Evolutionary conservation across 2,329 filamentous ascomycete genomes (phyloP).

Genomic region (Juglanconis juglandina): DNA sequence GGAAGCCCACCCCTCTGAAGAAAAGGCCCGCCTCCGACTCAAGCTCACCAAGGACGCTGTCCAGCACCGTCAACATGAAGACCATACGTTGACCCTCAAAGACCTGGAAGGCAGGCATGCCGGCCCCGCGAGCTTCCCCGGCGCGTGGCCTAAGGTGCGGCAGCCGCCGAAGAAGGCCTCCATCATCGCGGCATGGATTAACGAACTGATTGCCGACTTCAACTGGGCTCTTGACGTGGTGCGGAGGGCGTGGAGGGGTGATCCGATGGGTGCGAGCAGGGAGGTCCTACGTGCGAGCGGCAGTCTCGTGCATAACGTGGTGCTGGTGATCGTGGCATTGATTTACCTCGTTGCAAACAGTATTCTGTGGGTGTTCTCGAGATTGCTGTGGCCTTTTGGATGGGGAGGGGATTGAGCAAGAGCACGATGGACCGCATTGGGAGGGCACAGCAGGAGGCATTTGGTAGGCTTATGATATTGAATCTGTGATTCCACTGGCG

Average conservation of each 20-base stretch:
- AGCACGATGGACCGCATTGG: neutral
- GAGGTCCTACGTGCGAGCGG: conserved; percentile 10
- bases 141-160: conserved; percentile 24
- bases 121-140: conserved; percentile 27
- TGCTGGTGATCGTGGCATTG: conserved; percentile 7
- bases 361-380: conserved; percentile 7
- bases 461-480: neutral
- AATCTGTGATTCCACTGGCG: no score
- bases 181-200: conserved; percentile 23
- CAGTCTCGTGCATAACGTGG: conserved; percentile 3
- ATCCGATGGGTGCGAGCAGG: conserved; percentile 3
- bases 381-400: conserved; percentile 4
- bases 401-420: neutral
- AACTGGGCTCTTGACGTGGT: conserved; percentile 15
- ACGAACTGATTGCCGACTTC: conserved; percentile 17
- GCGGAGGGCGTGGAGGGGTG: neutral
- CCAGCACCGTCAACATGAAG: conserved; percentile 26
- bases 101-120: conserved; percentile 24
- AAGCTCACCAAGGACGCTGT: conserved; percentile 29
- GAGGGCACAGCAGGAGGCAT: neutral
- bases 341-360: neutral
- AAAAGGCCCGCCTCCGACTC: conserved; percentile 21
- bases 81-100: conserved; percentile 26
- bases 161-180: conserved; percentile 25
- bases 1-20: conserved; percentile 19